phyloP scores from a whole-genome alignment of 306 rosid species.

The Quercus cerris region DNA sequence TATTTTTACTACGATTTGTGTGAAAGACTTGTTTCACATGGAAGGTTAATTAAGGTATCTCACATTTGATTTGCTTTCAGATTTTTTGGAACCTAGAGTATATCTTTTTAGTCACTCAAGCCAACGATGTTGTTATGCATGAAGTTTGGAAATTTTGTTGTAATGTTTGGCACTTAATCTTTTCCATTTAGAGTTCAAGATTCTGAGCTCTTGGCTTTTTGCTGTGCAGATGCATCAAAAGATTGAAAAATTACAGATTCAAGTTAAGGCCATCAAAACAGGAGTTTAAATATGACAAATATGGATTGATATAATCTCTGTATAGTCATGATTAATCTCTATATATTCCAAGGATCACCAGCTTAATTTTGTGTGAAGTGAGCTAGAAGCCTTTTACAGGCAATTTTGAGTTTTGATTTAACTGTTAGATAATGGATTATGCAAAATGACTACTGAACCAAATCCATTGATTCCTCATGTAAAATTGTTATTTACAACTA shows the following conservation, averaged over 20 bases:
- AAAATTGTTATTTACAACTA: no score
- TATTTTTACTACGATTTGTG: constrained; percentile 70
- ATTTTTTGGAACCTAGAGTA: background rate
- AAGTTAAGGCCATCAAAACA: background rate
- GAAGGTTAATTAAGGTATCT: constrained; percentile 61
- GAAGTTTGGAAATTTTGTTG: background rate
- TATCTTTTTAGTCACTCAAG: background rate
- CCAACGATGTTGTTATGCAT: background rate
- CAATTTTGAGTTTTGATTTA: background rate
- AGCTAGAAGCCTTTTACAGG: background rate
- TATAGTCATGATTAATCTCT: background rate
- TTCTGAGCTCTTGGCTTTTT: background rate
- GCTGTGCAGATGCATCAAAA: background rate
- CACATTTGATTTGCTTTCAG: constrained; percentile 12
- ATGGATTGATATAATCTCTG: no score
- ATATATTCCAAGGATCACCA: background rate
- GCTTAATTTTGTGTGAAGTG: background rate
- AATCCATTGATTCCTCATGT: no score
- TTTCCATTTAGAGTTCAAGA: background rate
- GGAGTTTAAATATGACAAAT: background rate
- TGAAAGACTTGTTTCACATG: constrained; percentile 61
- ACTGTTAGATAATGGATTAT: background rate
- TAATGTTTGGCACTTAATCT: background rate
- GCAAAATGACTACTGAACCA: no score
- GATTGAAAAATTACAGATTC: background rate